Percentiles rank a stretch among this genome's conserved stretches.
Conservation (phyloP, 1,139 yeast genomes). For the Kodamaea fungicola region DNA sequence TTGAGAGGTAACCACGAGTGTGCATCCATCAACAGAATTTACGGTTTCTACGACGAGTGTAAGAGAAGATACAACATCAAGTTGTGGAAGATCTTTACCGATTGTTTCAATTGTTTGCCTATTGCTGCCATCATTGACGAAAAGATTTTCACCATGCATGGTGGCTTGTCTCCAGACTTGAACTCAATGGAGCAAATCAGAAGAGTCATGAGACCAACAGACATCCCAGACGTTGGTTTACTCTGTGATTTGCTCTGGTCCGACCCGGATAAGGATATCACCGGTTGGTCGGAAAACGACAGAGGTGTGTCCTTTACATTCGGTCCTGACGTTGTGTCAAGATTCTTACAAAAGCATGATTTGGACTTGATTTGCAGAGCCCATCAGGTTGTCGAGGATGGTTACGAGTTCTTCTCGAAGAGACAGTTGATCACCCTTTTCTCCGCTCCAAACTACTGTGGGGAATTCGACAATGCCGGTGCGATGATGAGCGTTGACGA, state of each 20-base stretch:
- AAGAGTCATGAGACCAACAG: conserved; percentile 98
- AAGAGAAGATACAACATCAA: conserved; percentile 95
- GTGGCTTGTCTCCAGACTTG: conserved; percentile 95
- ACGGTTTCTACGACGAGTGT: conserved; percentile 97
- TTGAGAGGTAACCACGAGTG: conserved; percentile 97
- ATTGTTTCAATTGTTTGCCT: conserved; percentile 96
- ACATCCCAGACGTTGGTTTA: conserved; percentile 94
- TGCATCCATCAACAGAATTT: conserved; percentile 94
- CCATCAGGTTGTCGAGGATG: conserved; percentile 98
- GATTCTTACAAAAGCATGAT: conserved; percentile 92
- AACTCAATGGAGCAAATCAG: conserved; percentile 97
- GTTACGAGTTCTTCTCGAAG: conserved; percentile 93
- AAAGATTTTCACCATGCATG: conserved; percentile 97
- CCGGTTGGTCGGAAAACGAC: conserved; percentile 98
- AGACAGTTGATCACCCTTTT: conserved; percentile 93
- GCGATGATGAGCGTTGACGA: conserved; percentile 99
- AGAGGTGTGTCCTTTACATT: conserved; percentile 97
- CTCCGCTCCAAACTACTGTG: conserved; percentile 97
- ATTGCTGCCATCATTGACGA: conserved; percentile 98
- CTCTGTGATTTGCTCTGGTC: conserved; percentile 96
- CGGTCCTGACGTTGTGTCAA: conserved; percentile 94
- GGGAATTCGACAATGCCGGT: conserved; percentile 97
- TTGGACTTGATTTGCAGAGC: conserved; percentile 98
- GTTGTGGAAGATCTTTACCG: conserved; percentile 97
- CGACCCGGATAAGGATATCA: conserved; percentile 95